Percentiles rank a stretch among this genome's conserved stretches.
Evolutionary conservation across 345 rosid genomes (phyloP).

Genomic region (Dipteronia dyeriana): DNA sequence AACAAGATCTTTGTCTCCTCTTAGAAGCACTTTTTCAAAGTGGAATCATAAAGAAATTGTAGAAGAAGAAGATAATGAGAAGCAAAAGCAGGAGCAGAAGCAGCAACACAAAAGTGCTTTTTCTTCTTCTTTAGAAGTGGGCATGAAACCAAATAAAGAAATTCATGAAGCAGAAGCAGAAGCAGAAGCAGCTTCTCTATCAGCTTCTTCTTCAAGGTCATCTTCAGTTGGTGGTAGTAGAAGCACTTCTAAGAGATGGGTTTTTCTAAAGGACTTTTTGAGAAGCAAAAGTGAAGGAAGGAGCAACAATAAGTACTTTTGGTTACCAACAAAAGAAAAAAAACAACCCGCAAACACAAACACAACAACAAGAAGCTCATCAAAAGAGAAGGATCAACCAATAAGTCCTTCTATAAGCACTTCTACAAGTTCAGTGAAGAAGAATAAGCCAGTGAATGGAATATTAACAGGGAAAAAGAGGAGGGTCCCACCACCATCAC

Average conservation of each 20-base stretch:
- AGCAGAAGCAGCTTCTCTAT: constrained; percentile 42
- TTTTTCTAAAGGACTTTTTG: constrained; percentile 80
- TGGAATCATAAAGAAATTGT: constrained; percentile 29
- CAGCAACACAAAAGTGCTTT: constrained; percentile 3
- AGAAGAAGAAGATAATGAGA: constrained; percentile 1
- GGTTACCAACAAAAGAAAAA: constrained; percentile 70
- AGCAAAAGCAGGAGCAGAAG: neutral
- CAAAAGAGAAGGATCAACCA: neutral
- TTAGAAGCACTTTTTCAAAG: constrained; percentile 47
- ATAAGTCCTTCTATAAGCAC: neutral
- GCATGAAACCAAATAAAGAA: neutral
- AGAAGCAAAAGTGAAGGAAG: constrained; percentile 97
- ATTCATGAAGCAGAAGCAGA: constrained; percentile 1
- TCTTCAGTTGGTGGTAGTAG: constrained; percentile 90
- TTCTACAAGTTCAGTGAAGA: too few relatives aligned
- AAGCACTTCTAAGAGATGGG: constrained; percentile 90
- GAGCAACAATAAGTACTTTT: constrained; percentile 67
- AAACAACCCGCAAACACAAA: constrained; percentile 23
- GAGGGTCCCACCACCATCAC: constrained; percentile 67
- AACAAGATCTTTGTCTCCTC: constrained; percentile 91
- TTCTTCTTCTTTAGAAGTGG: constrained; percentile 17
- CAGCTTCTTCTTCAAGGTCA: constrained; percentile 81
- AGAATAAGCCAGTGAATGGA: constrained; percentile 51
- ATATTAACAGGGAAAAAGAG: constrained; percentile 52
- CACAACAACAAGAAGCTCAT: neutral